These are phyloP conservation scores for Fusarium sp. DNA, from an alignment of 2,329 filamentous ascomycete species.

Conservation along the genomic window DNA sequence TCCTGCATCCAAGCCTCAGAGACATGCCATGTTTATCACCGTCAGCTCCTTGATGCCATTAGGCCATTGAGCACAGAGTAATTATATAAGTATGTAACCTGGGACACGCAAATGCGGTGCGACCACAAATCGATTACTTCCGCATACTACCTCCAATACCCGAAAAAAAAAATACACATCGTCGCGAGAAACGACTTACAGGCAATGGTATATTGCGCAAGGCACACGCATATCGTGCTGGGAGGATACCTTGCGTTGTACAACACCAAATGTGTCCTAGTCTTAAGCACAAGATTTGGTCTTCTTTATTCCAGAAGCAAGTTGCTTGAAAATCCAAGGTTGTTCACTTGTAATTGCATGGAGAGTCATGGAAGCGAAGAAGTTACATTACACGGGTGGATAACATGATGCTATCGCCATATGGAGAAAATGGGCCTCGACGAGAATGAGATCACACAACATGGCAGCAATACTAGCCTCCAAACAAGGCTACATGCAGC, in stretches of 20 bases:
- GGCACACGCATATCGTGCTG: not conserved
- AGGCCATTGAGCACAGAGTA: slow-evolving; percentile 1
- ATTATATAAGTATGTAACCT: slow-evolving; percentile 1
- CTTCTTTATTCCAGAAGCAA: not conserved
- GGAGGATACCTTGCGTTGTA: not conserved
- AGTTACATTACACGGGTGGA: not conserved
- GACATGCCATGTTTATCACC: not conserved
- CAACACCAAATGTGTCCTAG: not conserved
- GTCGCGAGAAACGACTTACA: not conserved
- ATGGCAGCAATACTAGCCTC: not conserved
- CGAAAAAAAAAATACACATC: not conserved
- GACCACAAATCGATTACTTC: slow-evolving; percentile 7
- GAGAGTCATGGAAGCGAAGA: not conserved
- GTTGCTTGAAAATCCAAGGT: not conserved
- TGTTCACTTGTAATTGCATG: not conserved
- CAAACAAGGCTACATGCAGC: slow-evolving; percentile 18
- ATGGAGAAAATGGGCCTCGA: not conserved
- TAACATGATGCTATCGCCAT: not conserved
- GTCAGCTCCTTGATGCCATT: not conserved
- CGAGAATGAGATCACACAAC: not conserved
- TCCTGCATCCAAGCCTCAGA: not conserved
- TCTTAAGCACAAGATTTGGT: not conserved
- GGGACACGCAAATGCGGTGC: slow-evolving; percentile 14
- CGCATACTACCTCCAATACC: not conserved
- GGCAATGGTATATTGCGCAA: slow-evolving; percentile 10